These are phyloP conservation scores for Sugiyamaella grinbergsii DNA, from an alignment of 1,139 yeast genomes.

Conservation along the genomic window DNA sequence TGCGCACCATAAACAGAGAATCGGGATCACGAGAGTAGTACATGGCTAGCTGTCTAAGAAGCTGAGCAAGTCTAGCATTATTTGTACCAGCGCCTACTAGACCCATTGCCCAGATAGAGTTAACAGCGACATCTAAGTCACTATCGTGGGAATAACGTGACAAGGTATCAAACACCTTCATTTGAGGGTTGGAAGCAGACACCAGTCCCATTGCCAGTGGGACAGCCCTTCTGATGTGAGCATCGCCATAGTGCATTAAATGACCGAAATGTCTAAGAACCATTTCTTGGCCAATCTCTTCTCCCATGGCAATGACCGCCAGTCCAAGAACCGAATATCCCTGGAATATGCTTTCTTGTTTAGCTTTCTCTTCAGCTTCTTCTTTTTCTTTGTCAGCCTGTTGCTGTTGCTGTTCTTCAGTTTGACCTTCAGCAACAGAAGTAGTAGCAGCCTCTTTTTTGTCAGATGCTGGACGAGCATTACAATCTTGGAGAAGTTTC, in stretches of 20 bases:
- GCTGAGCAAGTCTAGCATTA: constrained; percentile 95
- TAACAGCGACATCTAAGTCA: constrained; percentile 91
- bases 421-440: constrained; percentile 29
- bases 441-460: constrained; percentile 46
- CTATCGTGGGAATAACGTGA: constrained; percentile 96
- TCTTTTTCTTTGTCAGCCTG: constrained; percentile 34
- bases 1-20: constrained; percentile 86
- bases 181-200: constrained; percentile 91
- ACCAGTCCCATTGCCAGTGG: constrained; percentile 97
- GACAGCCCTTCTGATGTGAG: constrained; percentile 88
- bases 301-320: constrained; percentile 96
- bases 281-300: constrained; percentile 98
- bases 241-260: constrained; percentile 95
- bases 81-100: constrained; percentile 98
- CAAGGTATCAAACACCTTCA: constrained; percentile 94
- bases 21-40: constrained; percentile 92
- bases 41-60: constrained; percentile 89
- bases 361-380: constrained; percentile 41
- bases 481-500: constrained; percentile 83
- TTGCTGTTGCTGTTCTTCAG: constrained; percentile 29
- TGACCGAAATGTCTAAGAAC: constrained; percentile 95
- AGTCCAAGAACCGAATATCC: constrained; percentile 93
- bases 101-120: constrained; percentile 96
- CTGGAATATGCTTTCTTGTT: constrained; percentile 67
- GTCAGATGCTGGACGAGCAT: constrained; percentile 52